Evolutionary conservation across 768 basidiomycete genomes (phyloP), one percentile per base, ranked within the genome.

Genomic region (Boletus rufocinnamomeus): DNA sequence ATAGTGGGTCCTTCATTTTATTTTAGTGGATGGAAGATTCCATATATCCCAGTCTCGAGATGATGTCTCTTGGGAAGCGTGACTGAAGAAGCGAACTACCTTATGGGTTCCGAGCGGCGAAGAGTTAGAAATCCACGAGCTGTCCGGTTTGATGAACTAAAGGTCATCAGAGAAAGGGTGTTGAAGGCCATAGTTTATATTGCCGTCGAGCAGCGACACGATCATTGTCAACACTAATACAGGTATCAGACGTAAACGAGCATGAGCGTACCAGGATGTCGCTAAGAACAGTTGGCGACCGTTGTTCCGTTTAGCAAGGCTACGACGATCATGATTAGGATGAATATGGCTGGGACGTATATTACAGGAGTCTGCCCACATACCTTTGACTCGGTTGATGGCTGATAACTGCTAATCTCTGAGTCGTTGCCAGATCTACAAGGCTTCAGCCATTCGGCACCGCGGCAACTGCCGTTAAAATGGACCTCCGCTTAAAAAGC

Each of bases 401-500:
- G 4, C 32, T 30, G 30, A 10, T 30, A 5, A 30, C 28, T 6
- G 6, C 28, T 28, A 28, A 4, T 9, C 30, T 11, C 13, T 34
- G 32, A 0, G 32, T 32, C 30, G 30, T 11, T 34, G 7, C n/a
- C n/a, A n/a, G 11, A 34, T 34, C 32, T 13, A 32, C 30, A 7
- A 35, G 34, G 32, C 32, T 13, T 35, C 34, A 35, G 14, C 6
- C 14, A 6, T 35, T 41, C 41, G 55, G 55, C 43, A 43, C 37
- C 14, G 40, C 57, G 61, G 58, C 46, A 58, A 37, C 17, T 46
- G 54, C 70, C 63, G 67, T 37, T 0, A 0, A 9, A 59, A 59
- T 57, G 2, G 16, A 52, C 57, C 72, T 66, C 71, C 71, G 72
- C 54, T 23, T 48, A 0, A 72, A 72, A 72, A 41, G 52, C 1